Evolutionary conservation across 129 eudicot species (phyloP), one percentile per base, ranked within the genome.

Genomic region (Saussurea involucrata): DNA sequence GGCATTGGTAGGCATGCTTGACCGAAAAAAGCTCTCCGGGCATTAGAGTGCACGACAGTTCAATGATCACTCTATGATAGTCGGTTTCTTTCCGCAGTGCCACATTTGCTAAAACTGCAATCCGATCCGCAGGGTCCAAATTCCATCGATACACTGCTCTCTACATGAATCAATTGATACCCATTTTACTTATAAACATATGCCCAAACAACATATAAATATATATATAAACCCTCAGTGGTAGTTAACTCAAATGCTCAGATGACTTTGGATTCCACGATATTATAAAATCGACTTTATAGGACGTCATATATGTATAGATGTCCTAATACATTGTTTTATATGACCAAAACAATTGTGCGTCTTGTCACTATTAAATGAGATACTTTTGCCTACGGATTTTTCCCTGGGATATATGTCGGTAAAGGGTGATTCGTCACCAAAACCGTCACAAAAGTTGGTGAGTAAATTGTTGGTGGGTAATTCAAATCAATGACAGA

Each of bases 101-200:
- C n/a, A 78, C 90, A 20, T 88, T 69, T 11, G 85, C 79, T 12
- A 92, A 75, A 31, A 92, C 87, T 8, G 91, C 97, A 77, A 87
- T 85, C 21, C 97, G 87, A 36, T 92, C 97, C 8, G 76, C 81
- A 42, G 97, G 96, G n/a, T 92, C 92, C 73, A 87, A 37, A 8
- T 82, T 80, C 97, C 96, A 89, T 65, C 93, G 80, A 69, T 85
- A 92, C 58, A 90, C 74, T 13, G 92, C 93, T 82, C 71, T 88
- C 96, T 92, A 61, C 78, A 53, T 76, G 20, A 21, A 12, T 6
- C 13, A 25, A 70, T 20, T 12, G 29, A 28, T 24, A 64, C 44
- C n/a, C 22, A n/a, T 75, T 17, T 25, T 24, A 75, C 22, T 15
- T 13, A 60, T n/a, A 63, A 61, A 46, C 18, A 6, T 13, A 55